Evolutionary conservation across 257 asterid genomes (phyloP), one percentile per base, ranked within the genome.

Genomic region (Penstemon davidsonii): DNA sequence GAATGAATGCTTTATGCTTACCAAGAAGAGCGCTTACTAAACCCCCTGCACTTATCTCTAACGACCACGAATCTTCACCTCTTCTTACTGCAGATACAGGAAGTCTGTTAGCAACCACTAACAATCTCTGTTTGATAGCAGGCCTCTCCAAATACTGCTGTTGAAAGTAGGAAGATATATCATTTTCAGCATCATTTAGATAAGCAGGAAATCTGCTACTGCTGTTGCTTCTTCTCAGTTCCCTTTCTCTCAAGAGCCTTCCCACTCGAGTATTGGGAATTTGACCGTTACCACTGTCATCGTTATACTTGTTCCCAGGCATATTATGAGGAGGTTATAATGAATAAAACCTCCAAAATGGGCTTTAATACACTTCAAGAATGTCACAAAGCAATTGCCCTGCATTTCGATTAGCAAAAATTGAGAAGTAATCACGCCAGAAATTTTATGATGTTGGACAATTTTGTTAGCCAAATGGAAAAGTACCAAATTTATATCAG

Each of bases 11-110:
- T 6, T 49, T 7, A 70, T 53, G 39, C 95, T 87, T 78, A 94
- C 99, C 99, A 2, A 94, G 86, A 79, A 94, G 94, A 51, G 97
- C 99, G 62, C 89, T 91, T 74, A 94, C 99, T 13, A 94, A 83
- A 76, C 99, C 99, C 18, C 99, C 99, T 0, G 96, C 97, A 79
- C 99, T 94, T 62, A 94, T 85, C 79, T 94, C 97, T 60, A 94
- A 77, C 7, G 96, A 82, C 99, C 99, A 94, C 13, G 96, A 86
- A 69, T 88, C 97, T 80, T 87, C 96, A 5, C 92, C 92, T 72
- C 82, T 79, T 82, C 99, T 80, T 39, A 87, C 93, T 7, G 99
- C 99, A 58, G 99, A 88, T 38, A 94, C 99, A 5, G 99, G 99
- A 49, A 94, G 89, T 65, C 99, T 85, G 61, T 94, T 94, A 65